A percentile compares a stretch with the other conserved stretches of the same genome.
These are phyloP conservation scores for Pholiota conissans DNA, from an alignment of 768 basidiomycete genomes.

Conservation along the genomic window DNA sequence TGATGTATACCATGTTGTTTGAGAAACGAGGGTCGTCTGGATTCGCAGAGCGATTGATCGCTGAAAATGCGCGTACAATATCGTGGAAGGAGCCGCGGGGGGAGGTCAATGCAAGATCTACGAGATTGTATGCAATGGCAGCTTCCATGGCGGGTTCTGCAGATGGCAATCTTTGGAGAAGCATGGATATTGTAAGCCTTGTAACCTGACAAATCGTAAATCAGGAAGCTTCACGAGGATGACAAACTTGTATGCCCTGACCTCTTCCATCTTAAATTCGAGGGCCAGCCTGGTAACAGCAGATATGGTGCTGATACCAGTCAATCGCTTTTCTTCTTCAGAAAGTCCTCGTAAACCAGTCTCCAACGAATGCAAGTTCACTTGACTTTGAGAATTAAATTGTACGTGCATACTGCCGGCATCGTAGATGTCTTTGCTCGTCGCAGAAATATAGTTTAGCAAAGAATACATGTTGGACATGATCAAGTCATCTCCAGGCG, in stretches of 20 bases:
- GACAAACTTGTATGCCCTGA: too few relatives aligned
- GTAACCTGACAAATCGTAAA: slow-evolving; percentile 56
- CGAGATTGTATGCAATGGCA: slow-evolving; percentile 88
- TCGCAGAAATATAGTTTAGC: slow-evolving; percentile 86
- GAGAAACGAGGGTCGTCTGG: slow-evolving; percentile 87
- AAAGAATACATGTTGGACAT: slow-evolving; percentile 98
- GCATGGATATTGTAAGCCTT: slow-evolving; percentile 87
- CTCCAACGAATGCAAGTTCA: slow-evolving; percentile 59
- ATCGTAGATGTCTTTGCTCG: slow-evolving; percentile 75
- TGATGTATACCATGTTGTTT: slow-evolving; percentile 74
- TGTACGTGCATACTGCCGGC: slow-evolving; percentile 41
- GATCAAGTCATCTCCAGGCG: slow-evolving; percentile 84
- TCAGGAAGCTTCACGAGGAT: too few relatives aligned
- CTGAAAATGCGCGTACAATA: slow-evolving; percentile 81
- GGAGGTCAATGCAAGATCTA: slow-evolving; percentile 82
- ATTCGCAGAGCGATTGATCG: slow-evolving; percentile 83
- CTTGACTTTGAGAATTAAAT: slow-evolving; percentile 39
- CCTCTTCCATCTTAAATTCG: slow-evolving; percentile 86
- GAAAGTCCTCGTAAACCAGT: slow-evolving; percentile 64
- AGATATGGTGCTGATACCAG: slow-evolving; percentile 89
- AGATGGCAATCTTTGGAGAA: slow-evolving; percentile 81
- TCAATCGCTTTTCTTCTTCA: slow-evolving; percentile 81
- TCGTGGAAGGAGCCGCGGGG: slow-evolving; percentile 79
- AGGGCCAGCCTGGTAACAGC: slow-evolving; percentile 86
- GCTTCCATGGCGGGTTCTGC: slow-evolving; percentile 90